Conservation (phyloP, 2,329 filamentous ascomycete genomes). For the Tolypocladium ophioglossoides region DNA sequence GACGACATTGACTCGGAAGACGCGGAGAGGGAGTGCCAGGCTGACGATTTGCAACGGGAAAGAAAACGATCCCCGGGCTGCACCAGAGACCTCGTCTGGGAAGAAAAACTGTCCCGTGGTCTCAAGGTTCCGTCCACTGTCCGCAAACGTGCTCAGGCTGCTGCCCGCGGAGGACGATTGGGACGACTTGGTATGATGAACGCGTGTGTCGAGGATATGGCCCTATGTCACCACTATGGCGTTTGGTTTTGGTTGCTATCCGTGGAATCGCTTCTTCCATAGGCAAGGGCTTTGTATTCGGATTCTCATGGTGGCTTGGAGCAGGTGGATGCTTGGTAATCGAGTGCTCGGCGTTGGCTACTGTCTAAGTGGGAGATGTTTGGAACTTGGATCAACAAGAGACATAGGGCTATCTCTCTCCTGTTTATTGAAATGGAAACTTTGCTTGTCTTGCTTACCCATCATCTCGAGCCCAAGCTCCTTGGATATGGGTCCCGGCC, state of each 20-base stretch:
- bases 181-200: conserved; percentile 9
- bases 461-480: neutral
- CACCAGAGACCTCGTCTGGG: neutral
- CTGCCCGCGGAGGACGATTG: conserved; percentile 6
- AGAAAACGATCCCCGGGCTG: neutral
- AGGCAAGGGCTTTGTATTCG: neutral
- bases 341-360: neutral
- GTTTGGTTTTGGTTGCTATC: neutral
- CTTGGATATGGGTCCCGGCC: too few relatives aligned
- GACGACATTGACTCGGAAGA: neutral
- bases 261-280: neutral
- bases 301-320: neutral
- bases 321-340: neutral
- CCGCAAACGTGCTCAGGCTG: neutral
- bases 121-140: neutral
- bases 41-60: neutral
- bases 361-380: neutral
- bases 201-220: neutral
- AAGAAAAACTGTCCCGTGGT: neutral
- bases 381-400: neutral
- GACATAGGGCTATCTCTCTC: neutral
- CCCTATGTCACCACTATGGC: neutral
- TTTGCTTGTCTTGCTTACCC: neutral
- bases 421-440: neutral
- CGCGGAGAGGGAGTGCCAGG: neutral